Percentiles rank a stretch among this genome's conserved stretches.
phyloP scores from a whole-genome alignment of 2,329 filamentous ascomycete genomes.

The Emydomyces testavorans region DNA sequence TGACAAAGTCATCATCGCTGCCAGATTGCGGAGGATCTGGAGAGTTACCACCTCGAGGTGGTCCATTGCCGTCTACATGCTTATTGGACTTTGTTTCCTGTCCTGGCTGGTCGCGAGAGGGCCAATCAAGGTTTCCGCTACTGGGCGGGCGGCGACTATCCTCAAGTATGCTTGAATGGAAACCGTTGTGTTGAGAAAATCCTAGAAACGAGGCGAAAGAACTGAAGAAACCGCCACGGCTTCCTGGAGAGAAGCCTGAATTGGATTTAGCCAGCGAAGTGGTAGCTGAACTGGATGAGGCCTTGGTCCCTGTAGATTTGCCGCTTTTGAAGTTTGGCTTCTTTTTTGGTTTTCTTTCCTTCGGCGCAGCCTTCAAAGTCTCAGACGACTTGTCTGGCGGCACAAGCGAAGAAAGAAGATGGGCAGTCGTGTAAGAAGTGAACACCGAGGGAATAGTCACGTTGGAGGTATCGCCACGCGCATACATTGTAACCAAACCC shows the following conservation, averaged over 20 bases:
- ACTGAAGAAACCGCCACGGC: constrained; percentile 25
- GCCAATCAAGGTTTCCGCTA: constrained; percentile 63
- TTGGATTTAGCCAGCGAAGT: constrained; percentile 19
- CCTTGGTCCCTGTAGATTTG: constrained; percentile 22
- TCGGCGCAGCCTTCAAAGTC: constrained; percentile 44
- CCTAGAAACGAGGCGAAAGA: constrained; percentile 38
- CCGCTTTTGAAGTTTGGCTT: constrained; percentile 19
- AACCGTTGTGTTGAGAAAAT: constrained; percentile 24
- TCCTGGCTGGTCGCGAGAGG: constrained; percentile 49
- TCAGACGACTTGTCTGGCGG: constrained; percentile 56
- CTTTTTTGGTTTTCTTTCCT: constrained; percentile 28
- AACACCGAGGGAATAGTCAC: constrained; percentile 90
- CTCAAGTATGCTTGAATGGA: constrained; percentile 23
- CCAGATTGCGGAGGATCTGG: constrained; percentile 16
- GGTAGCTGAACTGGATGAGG: constrained; percentile 22
- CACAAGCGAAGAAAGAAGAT: constrained; percentile 73
- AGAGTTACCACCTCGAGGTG: constrained; percentile 13
- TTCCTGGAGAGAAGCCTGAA: constrained; percentile 14
- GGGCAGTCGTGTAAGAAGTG: constrained; percentile 87
- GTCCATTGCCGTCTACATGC: constrained; percentile 17
- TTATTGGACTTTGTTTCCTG: constrained; percentile 22
- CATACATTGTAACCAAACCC: constrained; percentile 92
- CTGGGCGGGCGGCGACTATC: constrained; percentile 56
- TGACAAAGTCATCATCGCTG: constrained; percentile 53
- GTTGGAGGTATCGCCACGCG: constrained; percentile 90